Evolutionary conservation across 2,329 filamentous ascomycete species (phyloP).

Genomic region (Cladosporium sp.): DNA sequence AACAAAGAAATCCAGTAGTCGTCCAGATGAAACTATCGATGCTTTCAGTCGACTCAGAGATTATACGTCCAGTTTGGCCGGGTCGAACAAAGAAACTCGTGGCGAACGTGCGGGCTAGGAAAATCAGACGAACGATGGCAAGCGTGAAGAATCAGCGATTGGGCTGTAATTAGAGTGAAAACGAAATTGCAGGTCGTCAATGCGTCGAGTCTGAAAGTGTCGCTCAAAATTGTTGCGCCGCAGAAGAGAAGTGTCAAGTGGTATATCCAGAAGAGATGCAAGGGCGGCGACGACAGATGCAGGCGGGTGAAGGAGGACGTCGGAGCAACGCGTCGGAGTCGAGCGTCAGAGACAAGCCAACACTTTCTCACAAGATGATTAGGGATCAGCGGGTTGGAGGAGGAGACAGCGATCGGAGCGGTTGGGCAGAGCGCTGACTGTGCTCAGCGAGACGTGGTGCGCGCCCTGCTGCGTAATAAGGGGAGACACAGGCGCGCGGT

Average conservation of each 20-base stretch:
- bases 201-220: not conserved
- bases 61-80: not conserved
- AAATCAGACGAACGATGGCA: too few relatives aligned
- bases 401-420: not conserved
- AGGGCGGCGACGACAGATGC: not conserved
- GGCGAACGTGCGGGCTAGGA: not conserved
- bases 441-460: not conserved
- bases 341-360: not conserved
- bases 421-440: conserved; percentile 1
- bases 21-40: not conserved
- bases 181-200: not conserved
- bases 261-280: not conserved
- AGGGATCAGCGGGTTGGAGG: not conserved
- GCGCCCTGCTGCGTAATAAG: not conserved
- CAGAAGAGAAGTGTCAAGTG: not conserved
- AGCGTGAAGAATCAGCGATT: too few relatives aligned
- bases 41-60: not conserved
- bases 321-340: not conserved
- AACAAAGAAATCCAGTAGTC: not conserved
- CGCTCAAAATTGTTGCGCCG: not conserved
- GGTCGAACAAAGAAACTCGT: conserved; percentile 3
- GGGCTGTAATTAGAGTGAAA: too few relatives aligned
- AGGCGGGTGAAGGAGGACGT: conserved; percentile 1
- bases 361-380: not conserved
- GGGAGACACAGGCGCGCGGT: not conserved